phyloP scores from a whole-genome alignment of 1,139 yeast species.

The Nakaseomyces nivariensis region DNA sequence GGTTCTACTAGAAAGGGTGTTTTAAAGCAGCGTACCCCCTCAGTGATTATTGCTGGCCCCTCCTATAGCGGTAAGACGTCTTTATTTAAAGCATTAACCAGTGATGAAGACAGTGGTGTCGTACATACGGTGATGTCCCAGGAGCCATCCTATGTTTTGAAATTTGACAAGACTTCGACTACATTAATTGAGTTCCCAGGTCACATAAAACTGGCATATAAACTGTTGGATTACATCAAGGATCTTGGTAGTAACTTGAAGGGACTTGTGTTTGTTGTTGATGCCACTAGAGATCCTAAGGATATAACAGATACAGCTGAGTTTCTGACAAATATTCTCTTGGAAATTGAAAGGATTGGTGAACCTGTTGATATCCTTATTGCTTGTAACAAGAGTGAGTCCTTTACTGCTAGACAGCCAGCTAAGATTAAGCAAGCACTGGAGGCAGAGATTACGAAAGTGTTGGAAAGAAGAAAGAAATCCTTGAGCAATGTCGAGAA shows the following conservation, averaged over 20 bases:
- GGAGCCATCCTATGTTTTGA: constrained; percentile 33
- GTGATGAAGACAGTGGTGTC: constrained; percentile 8
- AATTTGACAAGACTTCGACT: constrained; percentile 32
- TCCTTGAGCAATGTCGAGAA: constrained; percentile 19
- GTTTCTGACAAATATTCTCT: constrained; percentile 45
- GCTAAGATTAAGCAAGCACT: constrained; percentile 46
- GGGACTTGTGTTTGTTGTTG: constrained; percentile 66
- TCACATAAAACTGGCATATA: constrained; percentile 57
- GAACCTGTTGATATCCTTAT: constrained; percentile 64
- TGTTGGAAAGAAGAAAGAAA: constrained; percentile 22
- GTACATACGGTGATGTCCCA: constrained; percentile 20
- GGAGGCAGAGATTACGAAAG: constrained; percentile 51
- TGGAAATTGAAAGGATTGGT: constrained; percentile 43
- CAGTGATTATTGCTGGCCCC: constrained; percentile 70
- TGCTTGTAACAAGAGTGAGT: constrained; percentile 76
- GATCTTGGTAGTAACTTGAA: constrained; percentile 34
- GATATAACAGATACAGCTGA: constrained; percentile 41
- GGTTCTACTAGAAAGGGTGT: background rate
- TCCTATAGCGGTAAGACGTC: constrained; percentile 69
- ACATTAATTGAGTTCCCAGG: constrained; percentile 75
- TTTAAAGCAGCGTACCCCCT: constrained; percentile 12
- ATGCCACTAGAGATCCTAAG: constrained; percentile 43
- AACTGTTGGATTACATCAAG: constrained; percentile 37
- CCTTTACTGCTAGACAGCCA: constrained; percentile 71
- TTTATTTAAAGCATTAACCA: constrained; percentile 36